Conservation (phyloP, 2,329 filamentous ascomycete genomes). For the Penicillium sp. region DNA sequence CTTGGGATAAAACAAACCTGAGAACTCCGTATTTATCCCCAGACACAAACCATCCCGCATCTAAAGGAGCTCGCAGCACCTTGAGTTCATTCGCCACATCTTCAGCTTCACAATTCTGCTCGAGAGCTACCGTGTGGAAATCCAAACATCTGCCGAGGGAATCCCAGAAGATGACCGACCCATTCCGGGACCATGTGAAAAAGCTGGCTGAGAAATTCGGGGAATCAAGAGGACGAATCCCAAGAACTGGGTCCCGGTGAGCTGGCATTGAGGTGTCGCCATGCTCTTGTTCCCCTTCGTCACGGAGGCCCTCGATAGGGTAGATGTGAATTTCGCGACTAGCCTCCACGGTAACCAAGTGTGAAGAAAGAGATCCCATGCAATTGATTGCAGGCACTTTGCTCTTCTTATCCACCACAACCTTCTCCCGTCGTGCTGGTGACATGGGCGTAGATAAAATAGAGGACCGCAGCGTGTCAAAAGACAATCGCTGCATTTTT, state of each 20-base stretch:
- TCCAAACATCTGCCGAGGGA: slow-evolving; percentile 69
- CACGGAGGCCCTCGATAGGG: slow-evolving; percentile 50
- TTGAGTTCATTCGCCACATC: slow-evolving; percentile 61
- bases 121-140: slow-evolving; percentile 69
- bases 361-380: slow-evolving; percentile 69
- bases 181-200: slow-evolving; percentile 85
- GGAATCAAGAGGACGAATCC: slow-evolving; percentile 68
- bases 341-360: slow-evolving; percentile 75
- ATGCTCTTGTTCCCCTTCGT: slow-evolving; percentile 34
- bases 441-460: slow-evolving; percentile 30
- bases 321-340: slow-evolving; percentile 71
- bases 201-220: slow-evolving; percentile 70
- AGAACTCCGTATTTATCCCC: slow-evolving; percentile 88
- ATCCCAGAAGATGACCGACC: slow-evolving; percentile 82
- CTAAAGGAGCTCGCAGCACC: slow-evolving; percentile 61
- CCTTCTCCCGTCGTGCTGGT: slow-evolving; percentile 27
- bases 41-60: slow-evolving; percentile 71
- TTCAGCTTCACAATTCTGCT: slow-evolving; percentile 56
- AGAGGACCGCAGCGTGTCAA: slow-evolving; percentile 43
- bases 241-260: slow-evolving; percentile 66
- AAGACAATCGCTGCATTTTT: slow-evolving; percentile 53
- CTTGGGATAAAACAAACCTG: slow-evolving; percentile 44
- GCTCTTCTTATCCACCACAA: slow-evolving; percentile 24
- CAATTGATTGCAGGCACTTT: slow-evolving; percentile 59
- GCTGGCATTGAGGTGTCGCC: slow-evolving; percentile 53